Percentiles rank a stretch among this genome's conserved stretches.
Evolutionary conservation across 75 land plant genomes (phyloP).

Genomic region (Cunninghamia lanceolata): DNA sequence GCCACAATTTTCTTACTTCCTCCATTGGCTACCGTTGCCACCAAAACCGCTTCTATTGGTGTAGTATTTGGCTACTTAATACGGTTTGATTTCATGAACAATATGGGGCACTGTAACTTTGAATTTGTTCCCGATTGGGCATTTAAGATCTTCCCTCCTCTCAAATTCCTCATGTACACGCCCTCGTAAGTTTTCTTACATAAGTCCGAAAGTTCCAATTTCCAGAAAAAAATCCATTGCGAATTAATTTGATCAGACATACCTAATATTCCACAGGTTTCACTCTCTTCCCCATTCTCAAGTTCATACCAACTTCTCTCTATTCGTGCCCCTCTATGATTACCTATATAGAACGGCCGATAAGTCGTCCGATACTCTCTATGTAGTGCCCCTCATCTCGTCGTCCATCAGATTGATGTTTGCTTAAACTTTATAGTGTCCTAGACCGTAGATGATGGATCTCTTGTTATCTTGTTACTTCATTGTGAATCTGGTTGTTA

Average conservation of each 20-base stretch:
- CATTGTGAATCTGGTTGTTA: no score
- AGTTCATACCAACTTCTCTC: slow-evolving; percentile 81
- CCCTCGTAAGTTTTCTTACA: slow-evolving; percentile 56
- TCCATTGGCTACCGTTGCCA: slow-evolving; percentile 18
- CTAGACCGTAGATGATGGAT: no score
- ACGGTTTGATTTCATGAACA: slow-evolving; percentile 92
- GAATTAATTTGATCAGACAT: background rate
- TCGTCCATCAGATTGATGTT: no score
- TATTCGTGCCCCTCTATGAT: slow-evolving; percentile 92
- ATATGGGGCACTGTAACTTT: slow-evolving; percentile 97
- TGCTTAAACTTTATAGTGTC: no score
- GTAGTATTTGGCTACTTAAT: slow-evolving; percentile 42
- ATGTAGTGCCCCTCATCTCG: no score
- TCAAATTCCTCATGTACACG: slow-evolving; percentile 91
- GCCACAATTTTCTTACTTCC: slow-evolving; percentile 52
- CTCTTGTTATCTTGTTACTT: no score
- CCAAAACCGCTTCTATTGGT: slow-evolving; percentile 41
- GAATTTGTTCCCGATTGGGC: slow-evolving; percentile 78
- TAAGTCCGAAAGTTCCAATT: background rate
- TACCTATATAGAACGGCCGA: slow-evolving; percentile 72
- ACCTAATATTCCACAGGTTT: slow-evolving; percentile 34
- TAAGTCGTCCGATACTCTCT: slow-evolving; percentile 45
- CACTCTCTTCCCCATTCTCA: slow-evolving; percentile 93
- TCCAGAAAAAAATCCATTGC: background rate
- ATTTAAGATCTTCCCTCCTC: slow-evolving; percentile 66